A percentile compares a stretch with the other conserved stretches of the same genome.
Conservation (phyloP, 352 stramenopile genomes). For the Blastocystis sp. region DNA sequence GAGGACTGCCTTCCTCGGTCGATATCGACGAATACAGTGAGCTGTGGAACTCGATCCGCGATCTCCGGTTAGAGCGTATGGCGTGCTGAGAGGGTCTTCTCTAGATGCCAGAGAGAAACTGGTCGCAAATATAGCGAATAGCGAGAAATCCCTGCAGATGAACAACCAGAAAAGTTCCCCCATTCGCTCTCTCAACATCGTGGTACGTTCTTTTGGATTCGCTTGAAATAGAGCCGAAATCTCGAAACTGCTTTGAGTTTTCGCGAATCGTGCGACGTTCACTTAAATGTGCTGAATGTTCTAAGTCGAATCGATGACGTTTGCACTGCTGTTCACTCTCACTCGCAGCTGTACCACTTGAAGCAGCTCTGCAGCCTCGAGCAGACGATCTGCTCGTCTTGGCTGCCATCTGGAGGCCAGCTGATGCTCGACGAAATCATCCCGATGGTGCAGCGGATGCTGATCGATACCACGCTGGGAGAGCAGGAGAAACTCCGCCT, state of each 20-base stretch:
- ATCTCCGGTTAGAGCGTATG: slow-evolving; percentile 1
- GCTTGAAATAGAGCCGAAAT: not conserved
- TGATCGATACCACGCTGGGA: slow-evolving; percentile 15
- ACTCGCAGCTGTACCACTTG: slow-evolving; percentile 15
- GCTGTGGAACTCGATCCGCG: slow-evolving; percentile 8
- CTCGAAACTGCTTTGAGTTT: slow-evolving; percentile 37
- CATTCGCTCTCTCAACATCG: slow-evolving; percentile 21
- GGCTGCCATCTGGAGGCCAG: not conserved
- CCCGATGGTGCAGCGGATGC: slow-evolving; percentile 31
- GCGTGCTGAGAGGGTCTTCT: not conserved
- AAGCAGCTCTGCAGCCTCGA: slow-evolving; percentile 53
- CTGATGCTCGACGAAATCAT: not conserved
- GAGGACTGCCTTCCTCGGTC: not conserved
- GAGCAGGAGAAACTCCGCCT: slow-evolving; percentile 43
- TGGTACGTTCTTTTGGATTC: not conserved
- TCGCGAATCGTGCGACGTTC: slow-evolving; percentile 26
- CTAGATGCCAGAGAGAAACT: not conserved
- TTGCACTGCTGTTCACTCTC: not conserved
- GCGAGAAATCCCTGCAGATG: slow-evolving; percentile 40
- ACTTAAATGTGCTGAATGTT: slow-evolving; percentile 34
- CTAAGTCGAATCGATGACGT: slow-evolving; percentile 42
- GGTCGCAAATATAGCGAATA: not conserved
- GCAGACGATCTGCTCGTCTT: slow-evolving; percentile 38
- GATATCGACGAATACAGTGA: not conserved
- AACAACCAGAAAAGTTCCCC: slow-evolving; percentile 42